Evolutionary conservation across 2,329 filamentous ascomycete genomes (phyloP), one percentile per base, ranked within the genome.

Genomic region (Onygenales sp.): DNA sequence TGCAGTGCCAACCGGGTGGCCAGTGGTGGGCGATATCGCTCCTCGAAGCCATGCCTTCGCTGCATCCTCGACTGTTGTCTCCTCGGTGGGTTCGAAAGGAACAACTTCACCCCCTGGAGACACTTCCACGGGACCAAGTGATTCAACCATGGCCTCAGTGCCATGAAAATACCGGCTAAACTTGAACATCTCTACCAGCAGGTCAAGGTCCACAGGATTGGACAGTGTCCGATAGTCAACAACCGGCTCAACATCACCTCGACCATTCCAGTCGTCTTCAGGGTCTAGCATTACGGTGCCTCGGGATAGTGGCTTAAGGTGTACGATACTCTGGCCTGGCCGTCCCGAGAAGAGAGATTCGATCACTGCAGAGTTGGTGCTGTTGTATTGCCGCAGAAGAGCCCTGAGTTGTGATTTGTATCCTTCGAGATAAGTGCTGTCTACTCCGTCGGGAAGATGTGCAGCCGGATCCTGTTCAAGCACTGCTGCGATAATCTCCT

Each of bases 211-310:
- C 14, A 67, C 59, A 0, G 72, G 72, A 51, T 74, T 68, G 11
- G 66, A 66, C 7, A 64, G 64, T 8, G 66, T 68, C 51, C 67
- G 66, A 57, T 69, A 70, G 60, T 76, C 71, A 35, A 74, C 64
- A 5, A 66, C 51, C 0, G 72, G 72, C 42, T 44, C 42, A 44
- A 44, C 42, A 14, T 31, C 61, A 59, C 2, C 56, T 61, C 7
- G 63, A 59, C 9, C 69, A 68, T 60, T 14, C 42, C 42, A 44
- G 42, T 44, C 42, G 14, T 73, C 63, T 0, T 60, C 59, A 1
- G 64, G 59, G 58, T 69, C 65, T 45, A 74, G 67, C 41, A 64
- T 65, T 47, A 75, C 65, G 21, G 65, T 68, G 14, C 73, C 72
- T 10, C 72, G 65, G 43, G 66, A 70, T 39, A 74, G 64, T 2